phyloP scores from a whole-genome alignment of 768 basidiomycete genomes.

The Thelephora ganbajun region DNA sequence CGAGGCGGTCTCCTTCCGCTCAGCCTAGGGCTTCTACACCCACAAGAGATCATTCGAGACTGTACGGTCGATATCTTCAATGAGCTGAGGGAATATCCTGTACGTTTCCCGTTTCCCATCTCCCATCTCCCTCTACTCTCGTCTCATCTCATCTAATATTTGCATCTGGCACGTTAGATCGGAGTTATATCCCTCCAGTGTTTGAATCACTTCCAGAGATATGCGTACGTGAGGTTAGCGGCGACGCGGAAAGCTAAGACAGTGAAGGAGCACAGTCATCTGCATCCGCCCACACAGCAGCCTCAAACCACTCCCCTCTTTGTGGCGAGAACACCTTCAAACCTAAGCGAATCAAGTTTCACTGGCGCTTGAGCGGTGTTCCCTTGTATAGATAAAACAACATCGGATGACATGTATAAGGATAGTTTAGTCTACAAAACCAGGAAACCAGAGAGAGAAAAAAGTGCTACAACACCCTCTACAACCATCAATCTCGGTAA shows the following conservation, averaged over 20 bases:
- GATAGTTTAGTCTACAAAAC: no score
- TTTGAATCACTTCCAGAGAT: constrained; percentile 81
- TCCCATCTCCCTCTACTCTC: constrained; percentile 1
- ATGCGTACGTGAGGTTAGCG: constrained; percentile 77
- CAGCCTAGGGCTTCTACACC: constrained; percentile 86
- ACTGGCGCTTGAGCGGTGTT: constrained; percentile 16
- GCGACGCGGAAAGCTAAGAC: constrained; percentile 40
- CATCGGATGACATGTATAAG: no score
- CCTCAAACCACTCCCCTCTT: no score
- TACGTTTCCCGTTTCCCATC: constrained; percentile 22
- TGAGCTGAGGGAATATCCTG: constrained; percentile 61
- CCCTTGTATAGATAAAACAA: no score
- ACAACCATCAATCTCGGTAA: background rate
- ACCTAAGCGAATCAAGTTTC: constrained; percentile 31
- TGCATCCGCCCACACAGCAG: constrained; percentile 25
- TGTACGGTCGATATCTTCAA: constrained; percentile 76
- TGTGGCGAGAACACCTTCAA: constrained; percentile 27
- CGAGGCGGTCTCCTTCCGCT: constrained; percentile 75
- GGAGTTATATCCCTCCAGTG: constrained; percentile 65
- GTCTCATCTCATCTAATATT: constrained; percentile 4
- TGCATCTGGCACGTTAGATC: constrained; percentile 45
- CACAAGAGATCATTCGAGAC: constrained; percentile 60
- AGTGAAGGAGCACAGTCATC: constrained; percentile 20
- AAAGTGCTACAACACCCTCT: no score
- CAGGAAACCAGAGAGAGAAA: no score